These are phyloP conservation scores for Beauveria australis DNA, from an alignment of 2,329 filamentous ascomycete species.

Conservation along the genomic window DNA sequence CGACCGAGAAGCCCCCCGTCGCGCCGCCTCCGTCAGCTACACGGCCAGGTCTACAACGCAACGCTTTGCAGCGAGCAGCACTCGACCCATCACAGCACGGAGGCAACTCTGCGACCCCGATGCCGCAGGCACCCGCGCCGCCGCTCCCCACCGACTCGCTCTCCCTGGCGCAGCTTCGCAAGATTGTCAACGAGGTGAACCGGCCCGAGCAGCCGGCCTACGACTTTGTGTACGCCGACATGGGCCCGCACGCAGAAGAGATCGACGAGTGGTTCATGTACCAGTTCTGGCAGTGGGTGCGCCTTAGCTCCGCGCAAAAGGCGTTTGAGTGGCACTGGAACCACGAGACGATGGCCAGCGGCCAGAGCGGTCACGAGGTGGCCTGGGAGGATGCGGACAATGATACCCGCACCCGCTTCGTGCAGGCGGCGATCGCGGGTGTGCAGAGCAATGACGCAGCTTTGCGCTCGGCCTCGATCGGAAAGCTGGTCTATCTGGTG, in stretches of 20 bases:
- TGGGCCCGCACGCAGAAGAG: constrained; percentile 71
- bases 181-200: constrained; percentile 66
- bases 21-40: constrained; percentile 20
- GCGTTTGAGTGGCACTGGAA: constrained; percentile 74
- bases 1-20: constrained; percentile 28
- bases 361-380: constrained; percentile 14
- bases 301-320: constrained; percentile 65
- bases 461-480: constrained; percentile 44
- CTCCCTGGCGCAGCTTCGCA: constrained; percentile 64
- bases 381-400: constrained; percentile 61
- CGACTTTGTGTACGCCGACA: constrained; percentile 75
- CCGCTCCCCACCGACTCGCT: constrained; percentile 56
- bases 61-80: constrained; percentile 18
- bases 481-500: constrained; percentile 51
- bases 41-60: constrained; percentile 23
- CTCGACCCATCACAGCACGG: constrained; percentile 15
- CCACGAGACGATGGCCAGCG: constrained; percentile 27
- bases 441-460: constrained; percentile 38
- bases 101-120: constrained; percentile 14
- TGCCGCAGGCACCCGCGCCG: constrained; percentile 24
- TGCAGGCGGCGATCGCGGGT: constrained; percentile 42
- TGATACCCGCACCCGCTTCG: constrained; percentile 48
- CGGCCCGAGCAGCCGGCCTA: constrained; percentile 65
- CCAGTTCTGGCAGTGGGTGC: constrained; percentile 73
- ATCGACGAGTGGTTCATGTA: constrained; percentile 98